These are phyloP conservation scores for Aspergillus novoparasiticus DNA, from an alignment of 2,329 filamentous ascomycete genomes.

Conservation along the genomic window DNA sequence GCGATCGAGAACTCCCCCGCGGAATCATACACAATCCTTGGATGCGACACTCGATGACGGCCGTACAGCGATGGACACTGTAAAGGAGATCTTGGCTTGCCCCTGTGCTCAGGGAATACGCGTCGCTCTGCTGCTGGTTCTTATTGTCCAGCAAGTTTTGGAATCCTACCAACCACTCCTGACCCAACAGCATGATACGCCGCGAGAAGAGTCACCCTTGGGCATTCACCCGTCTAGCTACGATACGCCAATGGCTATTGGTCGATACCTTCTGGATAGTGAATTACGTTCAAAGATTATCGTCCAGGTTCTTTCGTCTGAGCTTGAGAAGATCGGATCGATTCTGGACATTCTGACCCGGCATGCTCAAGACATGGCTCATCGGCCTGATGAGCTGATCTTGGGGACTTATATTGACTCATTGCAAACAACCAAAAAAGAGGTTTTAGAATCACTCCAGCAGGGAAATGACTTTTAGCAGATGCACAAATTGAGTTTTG, in stretches of 20 bases:
- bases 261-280: not conserved
- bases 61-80: not conserved
- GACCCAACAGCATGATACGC: not conserved
- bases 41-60: not conserved
- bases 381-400: not conserved
- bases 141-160: not conserved
- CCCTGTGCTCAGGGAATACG: not conserved
- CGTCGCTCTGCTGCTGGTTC: not conserved
- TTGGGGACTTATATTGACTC: not conserved
- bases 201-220: not conserved
- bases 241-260: not conserved
- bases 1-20: not conserved
- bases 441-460: not conserved
- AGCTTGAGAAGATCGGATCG: not conserved
- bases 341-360: not conserved
- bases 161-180: not conserved
- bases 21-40: not conserved
- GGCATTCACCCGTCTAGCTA: not conserved
- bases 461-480: not conserved
- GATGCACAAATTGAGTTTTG: not conserved
- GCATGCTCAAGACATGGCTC: not conserved
- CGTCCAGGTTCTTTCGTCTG: not conserved
- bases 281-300: not conserved
- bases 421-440: not conserved
- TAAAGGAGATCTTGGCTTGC: not conserved